Evolutionary conservation across 2,329 filamentous ascomycete genomes (phyloP), one percentile per base, ranked within the genome.

Genomic region (Zasmidium citrigriseum): DNA sequence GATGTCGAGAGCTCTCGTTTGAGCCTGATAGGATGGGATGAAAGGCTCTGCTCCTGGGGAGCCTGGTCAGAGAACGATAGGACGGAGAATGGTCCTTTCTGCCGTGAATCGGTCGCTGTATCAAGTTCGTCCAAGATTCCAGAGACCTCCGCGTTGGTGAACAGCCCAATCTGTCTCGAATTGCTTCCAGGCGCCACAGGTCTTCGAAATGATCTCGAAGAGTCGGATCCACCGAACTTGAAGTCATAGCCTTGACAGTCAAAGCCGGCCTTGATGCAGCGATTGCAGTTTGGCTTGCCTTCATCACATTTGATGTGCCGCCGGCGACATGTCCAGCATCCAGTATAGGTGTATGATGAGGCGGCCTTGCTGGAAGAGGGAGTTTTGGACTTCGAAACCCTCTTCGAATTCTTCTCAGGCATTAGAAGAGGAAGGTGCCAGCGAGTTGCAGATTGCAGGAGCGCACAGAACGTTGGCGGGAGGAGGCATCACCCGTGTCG

Each of bases 201-300:
- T 14, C 54, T 46, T 16, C 54, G 54, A 41, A 56, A 56, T 16
- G 54, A 44, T 12, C 54, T 27, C 18, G 47, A 51, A 29, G 46
- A 41, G n/a, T 57, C 55, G 14, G 38, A 47, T 22, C 38, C 55
- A 12, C 16, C 55, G 41, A 57, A 57, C 10, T 34, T 27, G 46
- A 57, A 57, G 48, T 52, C 55, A 47, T 57, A 57, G 18, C 55
- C 55, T 22, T 22, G n/a, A 24, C 55, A 57, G 24, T 57, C 55
- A 24, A 57, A 57, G 4, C 49, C 41, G 14, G 48, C 55, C 12
- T 57, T 57, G 16, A 12, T 52, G 38, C 55, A 57, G 22, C 55
- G 34, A 22, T 47, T 57, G 55, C 55, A 46, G 55, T 24, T 41
- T 25, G 27, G 53, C 24, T 48, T 50, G n/a, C 29, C 46, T 22